Conservation (phyloP, 2,329 filamentous ascomycete genomes). For the Colletotrichum simmondsii region DNA sequence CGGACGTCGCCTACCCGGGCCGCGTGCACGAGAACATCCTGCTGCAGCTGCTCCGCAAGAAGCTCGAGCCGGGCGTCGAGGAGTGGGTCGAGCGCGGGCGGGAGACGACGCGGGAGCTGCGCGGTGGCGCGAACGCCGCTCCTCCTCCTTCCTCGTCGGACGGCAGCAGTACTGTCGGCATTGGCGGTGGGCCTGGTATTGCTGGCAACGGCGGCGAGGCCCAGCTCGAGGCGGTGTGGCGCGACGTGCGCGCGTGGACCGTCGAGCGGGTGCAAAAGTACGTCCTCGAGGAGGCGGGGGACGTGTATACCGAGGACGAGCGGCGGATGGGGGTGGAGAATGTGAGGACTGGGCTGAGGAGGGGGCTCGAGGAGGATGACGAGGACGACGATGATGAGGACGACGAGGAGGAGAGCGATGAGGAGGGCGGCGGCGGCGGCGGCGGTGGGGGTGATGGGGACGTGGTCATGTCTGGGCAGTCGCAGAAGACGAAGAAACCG, state of each 20-base stretch:
- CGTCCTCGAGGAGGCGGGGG: slow-evolving; percentile 57
- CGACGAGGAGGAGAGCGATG: slow-evolving; percentile 68
- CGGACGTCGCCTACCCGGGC: slow-evolving; percentile 79
- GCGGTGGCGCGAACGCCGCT: slow-evolving; percentile 47
- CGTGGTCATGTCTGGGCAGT: slow-evolving; percentile 46
- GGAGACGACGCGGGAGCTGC: slow-evolving; percentile 50
- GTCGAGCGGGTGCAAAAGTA: slow-evolving; percentile 53
- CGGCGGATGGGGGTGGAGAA: slow-evolving; percentile 72
- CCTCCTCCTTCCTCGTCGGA: too few relatives aligned
- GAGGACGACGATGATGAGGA: slow-evolving; percentile 63
- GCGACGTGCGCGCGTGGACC: slow-evolving; percentile 54
- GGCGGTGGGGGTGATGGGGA: slow-evolving; percentile 54
- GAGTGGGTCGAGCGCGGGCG: slow-evolving; percentile 76
- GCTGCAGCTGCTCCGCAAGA: slow-evolving; percentile 80
- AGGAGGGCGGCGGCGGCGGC: slow-evolving; percentile 50
- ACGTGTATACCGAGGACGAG: slow-evolving; percentile 79
- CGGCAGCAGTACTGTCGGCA: too few relatives aligned
- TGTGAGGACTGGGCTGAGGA: slow-evolving; percentile 76
- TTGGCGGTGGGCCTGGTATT: background rate
- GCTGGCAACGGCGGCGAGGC: slow-evolving; percentile 52
- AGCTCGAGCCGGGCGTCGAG: slow-evolving; percentile 82
- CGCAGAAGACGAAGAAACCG: slow-evolving; percentile 39
- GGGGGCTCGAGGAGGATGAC: slow-evolving; percentile 61
- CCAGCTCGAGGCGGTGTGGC: slow-evolving; percentile 67
- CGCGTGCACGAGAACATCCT: slow-evolving; percentile 75